Percentiles rank a stretch among this genome's conserved stretches.
These are phyloP conservation scores for Xylariaceae sp. DNA, from an alignment of 2,329 filamentous ascomycete genomes.

Conservation along the genomic window DNA sequence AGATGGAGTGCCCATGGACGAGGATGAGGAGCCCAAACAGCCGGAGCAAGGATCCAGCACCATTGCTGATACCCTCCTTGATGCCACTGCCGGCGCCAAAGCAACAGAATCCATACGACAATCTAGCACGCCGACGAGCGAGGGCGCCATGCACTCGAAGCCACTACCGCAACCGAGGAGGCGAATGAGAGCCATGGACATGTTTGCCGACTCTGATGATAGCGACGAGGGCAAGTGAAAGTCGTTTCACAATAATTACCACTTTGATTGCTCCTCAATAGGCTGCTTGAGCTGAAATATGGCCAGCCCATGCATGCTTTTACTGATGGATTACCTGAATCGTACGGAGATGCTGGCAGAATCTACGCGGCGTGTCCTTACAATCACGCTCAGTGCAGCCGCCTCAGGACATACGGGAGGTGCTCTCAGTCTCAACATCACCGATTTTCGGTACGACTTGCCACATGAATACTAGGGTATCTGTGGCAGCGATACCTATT, in stretches of 20 bases:
- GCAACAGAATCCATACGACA: constrained; percentile 24
- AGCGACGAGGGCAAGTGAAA: constrained; percentile 33
- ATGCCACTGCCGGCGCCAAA: constrained; percentile 17
- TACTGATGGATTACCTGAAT: background rate
- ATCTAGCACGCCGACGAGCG: constrained; percentile 25
- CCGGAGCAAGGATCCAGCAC: constrained; percentile 30
- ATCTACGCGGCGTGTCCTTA: background rate
- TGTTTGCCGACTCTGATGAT: constrained; percentile 76
- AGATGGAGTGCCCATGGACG: constrained; percentile 40
- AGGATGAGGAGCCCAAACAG: constrained; percentile 35
- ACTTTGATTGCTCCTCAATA: background rate
- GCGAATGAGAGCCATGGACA: constrained; percentile 72
- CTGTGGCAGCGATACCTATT: background rate
- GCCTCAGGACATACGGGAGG: too few relatives aligned
- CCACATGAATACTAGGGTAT: background rate
- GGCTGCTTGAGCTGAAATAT: background rate
- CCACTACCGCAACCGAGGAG: constrained; percentile 41
- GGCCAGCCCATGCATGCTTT: background rate
- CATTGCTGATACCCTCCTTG: constrained; percentile 5
- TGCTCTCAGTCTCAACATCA: too few relatives aligned
- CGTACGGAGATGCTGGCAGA: background rate
- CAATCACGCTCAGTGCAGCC: too few relatives aligned
- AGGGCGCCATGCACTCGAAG: constrained; percentile 20
- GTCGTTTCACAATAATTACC: background rate
- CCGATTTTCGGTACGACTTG: background rate